These are phyloP conservation scores for Verruconis gallopava DNA, from an alignment of 2,329 filamentous ascomycete species.

Conservation along the genomic window DNA sequence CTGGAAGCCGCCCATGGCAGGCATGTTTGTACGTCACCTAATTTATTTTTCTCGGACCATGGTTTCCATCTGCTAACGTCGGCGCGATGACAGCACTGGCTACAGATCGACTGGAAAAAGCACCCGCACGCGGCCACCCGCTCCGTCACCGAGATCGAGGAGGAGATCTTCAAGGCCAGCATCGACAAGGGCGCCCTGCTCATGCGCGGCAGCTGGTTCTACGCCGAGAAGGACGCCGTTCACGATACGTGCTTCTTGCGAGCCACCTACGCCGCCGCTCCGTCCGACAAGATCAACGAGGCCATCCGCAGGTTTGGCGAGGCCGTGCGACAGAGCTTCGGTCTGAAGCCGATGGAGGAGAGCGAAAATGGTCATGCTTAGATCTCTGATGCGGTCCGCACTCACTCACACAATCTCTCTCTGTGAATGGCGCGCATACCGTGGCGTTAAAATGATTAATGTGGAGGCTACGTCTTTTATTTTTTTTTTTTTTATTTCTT, in stretches of 20 bases:
- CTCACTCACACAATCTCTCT: too few relatives aligned
- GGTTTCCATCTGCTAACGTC: too few relatives aligned
- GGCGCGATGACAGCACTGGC: constrained; percentile 47
- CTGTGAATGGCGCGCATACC: too few relatives aligned
- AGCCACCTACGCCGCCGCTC: constrained; percentile 76
- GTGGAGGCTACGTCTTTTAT: too few relatives aligned
- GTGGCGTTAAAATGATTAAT: too few relatives aligned
- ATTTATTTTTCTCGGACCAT: constrained; percentile 3
- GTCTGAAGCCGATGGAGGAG: constrained; percentile 20
- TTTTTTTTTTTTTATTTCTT: too few relatives aligned
- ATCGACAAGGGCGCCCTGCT: constrained; percentile 69
- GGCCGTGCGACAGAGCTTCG: constrained; percentile 53
- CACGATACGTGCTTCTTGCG: constrained; percentile 68
- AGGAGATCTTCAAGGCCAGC: constrained; percentile 69
- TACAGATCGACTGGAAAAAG: constrained; percentile 51
- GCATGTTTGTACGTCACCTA: constrained; percentile 73
- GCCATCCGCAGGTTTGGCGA: constrained; percentile 52
- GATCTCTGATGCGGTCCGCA: too few relatives aligned
- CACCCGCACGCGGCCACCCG: constrained; percentile 46
- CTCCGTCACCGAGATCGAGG: constrained; percentile 55
- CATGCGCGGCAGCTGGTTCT: constrained; percentile 84
- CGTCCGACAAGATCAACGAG: constrained; percentile 35
- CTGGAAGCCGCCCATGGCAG: constrained; percentile 70
- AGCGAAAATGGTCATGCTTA: constrained; percentile 1
- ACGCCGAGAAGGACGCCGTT: constrained; percentile 51